Base-by-base conservation (phyloP, 371 early-diverging fungal genomes). In the Apophysomyces elegans region DNA sequence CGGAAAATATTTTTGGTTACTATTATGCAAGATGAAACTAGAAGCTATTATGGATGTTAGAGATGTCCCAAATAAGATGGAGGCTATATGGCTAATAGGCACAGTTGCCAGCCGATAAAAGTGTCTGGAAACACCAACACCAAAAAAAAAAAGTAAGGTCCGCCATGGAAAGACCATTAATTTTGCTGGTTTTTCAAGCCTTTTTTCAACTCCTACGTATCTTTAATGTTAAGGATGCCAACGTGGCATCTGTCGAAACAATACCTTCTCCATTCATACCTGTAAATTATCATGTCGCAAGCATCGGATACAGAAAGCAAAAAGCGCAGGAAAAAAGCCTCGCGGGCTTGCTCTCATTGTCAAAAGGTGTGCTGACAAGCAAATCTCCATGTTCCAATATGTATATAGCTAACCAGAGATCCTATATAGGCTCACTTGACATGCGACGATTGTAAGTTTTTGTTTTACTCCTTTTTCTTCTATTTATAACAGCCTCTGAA, bases 371-470 rank as follows among this genome's bases (percentile, higher is more conserved):
- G 32, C 32, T 26, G 56, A 61, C 9, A 13, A 47, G 32, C 32
- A 26, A 26, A 26, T 26, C 32, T 26, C 32, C 32, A 26, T 26
- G 32, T 26, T 26, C 32, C 54, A 50, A 21, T 21, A 50, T 47
- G 18, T 50, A 4, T 2, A 21, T 21, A 9, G 9, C 16, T 18
- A 16, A 50, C 21, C 18, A 7, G 32, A 6, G 21, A 21, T 50
- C 21, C 16, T 50, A 21, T 50, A 45, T 21, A 70, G 73, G 84
- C 87, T 12, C 87, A 87, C 63, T 66, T 87, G 67, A 86, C 87
- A 35, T 87, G 87, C 65, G 85, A 86, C 65, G 85, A 86, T 56
- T 68, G 85, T 84, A 73, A 71, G 80, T 72, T 36, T 4, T 18
- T 21, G 21, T 21, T 26, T 26, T 26, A 26, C 32, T 26, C 32